These are phyloP conservation scores for Claviceps sp. DNA, from an alignment of 2,329 filamentous ascomycete species.

Conservation along the genomic window DNA sequence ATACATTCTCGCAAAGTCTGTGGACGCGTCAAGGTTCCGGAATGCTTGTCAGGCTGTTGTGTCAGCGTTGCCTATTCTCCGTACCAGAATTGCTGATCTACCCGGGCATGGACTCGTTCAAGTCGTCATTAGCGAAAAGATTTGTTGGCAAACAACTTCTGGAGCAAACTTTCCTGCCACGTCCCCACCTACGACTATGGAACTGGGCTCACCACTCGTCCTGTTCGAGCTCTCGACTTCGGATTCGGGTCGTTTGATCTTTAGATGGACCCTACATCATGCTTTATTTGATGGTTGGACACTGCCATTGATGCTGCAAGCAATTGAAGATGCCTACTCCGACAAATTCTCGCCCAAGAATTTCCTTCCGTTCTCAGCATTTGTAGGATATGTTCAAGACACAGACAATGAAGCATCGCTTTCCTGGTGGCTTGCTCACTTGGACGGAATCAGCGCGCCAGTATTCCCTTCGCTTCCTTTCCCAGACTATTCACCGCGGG, in stretches of 20 bases:
- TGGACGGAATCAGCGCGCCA: background rate
- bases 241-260: constrained; percentile 22
- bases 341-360: background rate
- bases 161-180: background rate
- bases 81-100: constrained; percentile 32
- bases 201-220: constrained; percentile 27
- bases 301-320: constrained; percentile 29
- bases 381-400: background rate
- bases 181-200: constrained; percentile 12
- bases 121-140: constrained; percentile 24
- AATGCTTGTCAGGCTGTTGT: constrained; percentile 7
- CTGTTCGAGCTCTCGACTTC: constrained; percentile 18
- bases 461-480: constrained; percentile 27
- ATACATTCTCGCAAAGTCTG: background rate
- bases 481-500: constrained; percentile 26
- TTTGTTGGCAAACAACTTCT: constrained; percentile 15
- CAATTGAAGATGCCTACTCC: constrained; percentile 11
- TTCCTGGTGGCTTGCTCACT: background rate
- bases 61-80: constrained; percentile 19
- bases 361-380: constrained; percentile 20
- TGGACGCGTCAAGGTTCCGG: constrained; percentile 1
- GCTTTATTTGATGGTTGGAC: constrained; percentile 34
- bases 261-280: constrained; percentile 29
- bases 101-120: constrained; percentile 27
- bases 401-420: background rate